Evolutionary conservation across 495 filamentous ascomycete genomes (phyloP), one percentile per base, ranked within the genome.

Genomic region (Aspergillus asperescens): DNA sequence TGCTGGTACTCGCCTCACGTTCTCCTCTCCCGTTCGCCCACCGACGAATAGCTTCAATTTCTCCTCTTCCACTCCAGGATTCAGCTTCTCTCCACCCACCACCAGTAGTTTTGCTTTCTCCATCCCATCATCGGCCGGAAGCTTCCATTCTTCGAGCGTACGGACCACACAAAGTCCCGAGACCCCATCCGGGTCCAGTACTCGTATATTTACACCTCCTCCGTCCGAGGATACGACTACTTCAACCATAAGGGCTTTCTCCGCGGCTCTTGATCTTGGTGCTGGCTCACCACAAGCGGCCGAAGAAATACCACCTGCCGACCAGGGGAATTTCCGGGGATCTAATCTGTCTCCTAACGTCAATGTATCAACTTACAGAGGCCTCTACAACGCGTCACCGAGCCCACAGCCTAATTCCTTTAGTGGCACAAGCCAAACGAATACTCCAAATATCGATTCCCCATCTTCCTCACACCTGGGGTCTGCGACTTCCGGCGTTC

Each of bases 331-430:
- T 37, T 7, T 19, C 6, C 31, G 7, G n/a, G n/a, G 23, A 8
- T 23, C 16, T 40, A 9, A 13, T 12, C 19, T 50, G 31, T 20
- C 37, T 8, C 16, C 48, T n/a, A 29, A 13, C n/a, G 24, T 23
- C 24, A 20, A 16, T 24, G 32, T 49, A 23, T 50, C 49, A 12
- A 52, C 49, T n/a, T 52, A 52, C 29, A 18, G 49, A 15, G 39
- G 37, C 19, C 28, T 52, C 19, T 44, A 52, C 29, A 43, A 52
- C n/a, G 39, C 39, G 3, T 44, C 49, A 27, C 39, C 49, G 12
- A 52, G 7, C 22, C 49, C 49, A 18, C 10, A 22, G 18, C 15
- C 27, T 15, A n/a, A 5, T 13, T 18, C 39, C 6, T 3, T 10
- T 16, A 35, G 15, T 7, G 23, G 22, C 12, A 18, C 25, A n/a